Percentiles rank a stretch among this genome's conserved stretches.
Evolutionary conservation across 2,329 filamentous ascomycete genomes (phyloP).

Genomic region (Fusarium subglutinans): DNA sequence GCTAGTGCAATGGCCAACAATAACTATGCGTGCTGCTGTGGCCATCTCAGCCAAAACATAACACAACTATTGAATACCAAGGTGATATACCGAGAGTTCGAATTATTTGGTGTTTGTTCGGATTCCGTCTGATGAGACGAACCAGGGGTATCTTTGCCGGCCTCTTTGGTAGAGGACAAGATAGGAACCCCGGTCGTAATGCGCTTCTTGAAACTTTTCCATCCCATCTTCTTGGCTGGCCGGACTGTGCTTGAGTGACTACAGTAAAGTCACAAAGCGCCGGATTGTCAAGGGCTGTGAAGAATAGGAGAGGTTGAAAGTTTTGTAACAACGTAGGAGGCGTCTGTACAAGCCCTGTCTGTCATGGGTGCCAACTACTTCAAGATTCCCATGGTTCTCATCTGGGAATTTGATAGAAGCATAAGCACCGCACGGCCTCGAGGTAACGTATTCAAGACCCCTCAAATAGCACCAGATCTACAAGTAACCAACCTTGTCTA

Average conservation of each 20-base stretch:
- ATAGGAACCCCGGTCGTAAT: constrained; percentile 48
- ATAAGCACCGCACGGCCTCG: not conserved
- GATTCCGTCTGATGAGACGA: constrained; percentile 24
- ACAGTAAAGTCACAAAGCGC: not conserved
- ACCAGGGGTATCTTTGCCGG: constrained; percentile 24
- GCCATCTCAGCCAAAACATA: constrained; percentile 14
- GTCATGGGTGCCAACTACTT: not conserved
- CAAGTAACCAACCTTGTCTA: constrained; percentile 42
- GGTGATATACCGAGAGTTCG: constrained; percentile 44
- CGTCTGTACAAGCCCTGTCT: constrained; percentile 5
- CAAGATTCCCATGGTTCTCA: not conserved
- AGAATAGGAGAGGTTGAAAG: not conserved
- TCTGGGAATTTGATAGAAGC: not conserved
- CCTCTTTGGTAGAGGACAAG: constrained; percentile 46
- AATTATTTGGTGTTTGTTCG: constrained; percentile 22
- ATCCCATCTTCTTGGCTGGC: constrained; percentile 46
- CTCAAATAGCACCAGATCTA: constrained; percentile 31
- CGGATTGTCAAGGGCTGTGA: not conserved
- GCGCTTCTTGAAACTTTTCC: constrained; percentile 50
- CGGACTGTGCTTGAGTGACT: not conserved
- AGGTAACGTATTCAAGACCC: constrained; percentile 23
- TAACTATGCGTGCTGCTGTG: constrained; percentile 9
- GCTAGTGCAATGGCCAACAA: not conserved
- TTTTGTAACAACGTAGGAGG: not conserved
- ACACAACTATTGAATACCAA: constrained; percentile 19